Evolutionary conservation across 2,329 filamentous ascomycete species (phyloP).

Genomic region (Sclerotiophoma versabilis): DNA sequence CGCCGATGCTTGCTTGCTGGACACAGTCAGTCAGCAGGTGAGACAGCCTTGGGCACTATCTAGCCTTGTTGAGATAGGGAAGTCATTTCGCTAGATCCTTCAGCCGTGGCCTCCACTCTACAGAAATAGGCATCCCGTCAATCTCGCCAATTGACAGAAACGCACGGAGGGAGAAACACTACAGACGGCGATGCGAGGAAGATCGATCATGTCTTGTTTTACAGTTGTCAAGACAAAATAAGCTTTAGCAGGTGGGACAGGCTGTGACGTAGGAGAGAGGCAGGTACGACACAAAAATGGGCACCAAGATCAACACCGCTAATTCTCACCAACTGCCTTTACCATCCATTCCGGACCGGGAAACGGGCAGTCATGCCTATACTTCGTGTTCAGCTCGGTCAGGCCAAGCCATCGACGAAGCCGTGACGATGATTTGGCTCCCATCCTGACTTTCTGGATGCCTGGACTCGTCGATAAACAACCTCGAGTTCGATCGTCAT

Average conservation of each 20-base stretch:
- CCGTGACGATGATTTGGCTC: neutral
- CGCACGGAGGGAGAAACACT: neutral
- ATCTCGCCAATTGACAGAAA: neutral
- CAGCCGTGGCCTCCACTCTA: neutral
- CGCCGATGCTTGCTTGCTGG: slow-evolving; percentile 1
- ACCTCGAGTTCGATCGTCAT: no score
- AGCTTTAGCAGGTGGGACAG: slow-evolving; percentile 3
- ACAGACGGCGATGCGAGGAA: neutral
- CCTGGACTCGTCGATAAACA: no score
- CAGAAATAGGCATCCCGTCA: neutral
- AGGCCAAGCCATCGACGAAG: neutral
- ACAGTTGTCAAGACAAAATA: neutral
- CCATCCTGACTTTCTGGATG: neutral
- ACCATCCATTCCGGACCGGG: no score
- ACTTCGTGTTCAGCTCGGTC: neutral
- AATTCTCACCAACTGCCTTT: no score
- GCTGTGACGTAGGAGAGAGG: neutral
- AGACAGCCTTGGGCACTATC: neutral
- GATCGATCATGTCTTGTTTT: neutral
- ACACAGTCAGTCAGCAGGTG: neutral
- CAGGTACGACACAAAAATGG: neutral
- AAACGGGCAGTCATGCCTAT: neutral
- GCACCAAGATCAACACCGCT: neutral
- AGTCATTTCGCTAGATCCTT: slow-evolving; percentile 2
- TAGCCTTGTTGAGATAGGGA: neutral